Evolutionary conservation across 805 yeast genomes (phyloP), one percentile per base, ranked within the genome.

Genomic region (Ogataea paradorogensis): DNA sequence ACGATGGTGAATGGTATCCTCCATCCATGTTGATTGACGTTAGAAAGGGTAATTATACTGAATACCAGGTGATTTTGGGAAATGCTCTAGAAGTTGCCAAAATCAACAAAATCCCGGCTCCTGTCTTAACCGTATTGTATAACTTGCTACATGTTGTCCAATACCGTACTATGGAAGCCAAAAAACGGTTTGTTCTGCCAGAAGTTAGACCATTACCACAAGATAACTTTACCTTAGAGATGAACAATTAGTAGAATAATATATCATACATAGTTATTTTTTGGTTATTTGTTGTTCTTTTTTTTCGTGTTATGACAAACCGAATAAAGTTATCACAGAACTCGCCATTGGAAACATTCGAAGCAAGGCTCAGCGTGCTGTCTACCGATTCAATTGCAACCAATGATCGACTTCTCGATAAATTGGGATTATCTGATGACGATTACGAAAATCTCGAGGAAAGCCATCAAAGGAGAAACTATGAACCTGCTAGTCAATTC

Each of bases 21-120:
- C 76, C 76, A 5, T 72, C 76, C 9, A 72, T 72, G 77, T 53
- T 67, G 34, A 67, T 72, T n/a, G 77, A 72, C 45, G 53, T 62
- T 15, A 56, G 69, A 46, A 66, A 71, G 44, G 63, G 63, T 13
- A 64, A 70, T 34, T 63, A 61, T 37, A 61, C 66, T 38, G 78
- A 72, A 52, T 62, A 68, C 42, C 69, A 67, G 35, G 63, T 63
- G 21, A 69, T 72, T 35, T 39, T 72, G 27, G 76, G 75, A 16
- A 72, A 70, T 23, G 66, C 65, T n/a, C 42, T 62, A 38, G 54
- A 51, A 1, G 52, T 56, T 26, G 66, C 64, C 14, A 47, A 51
- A 25, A 51, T 54, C 34, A 56, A 60, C 33, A 53, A 52, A 18
- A 56, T 62, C 25, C 44, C 48, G 7, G 59, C 66, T n/a, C 66